Evolutionary conservation across 768 basidiomycete genomes (phyloP).

Genomic region (Omphalotus guepiniiformis): DNA sequence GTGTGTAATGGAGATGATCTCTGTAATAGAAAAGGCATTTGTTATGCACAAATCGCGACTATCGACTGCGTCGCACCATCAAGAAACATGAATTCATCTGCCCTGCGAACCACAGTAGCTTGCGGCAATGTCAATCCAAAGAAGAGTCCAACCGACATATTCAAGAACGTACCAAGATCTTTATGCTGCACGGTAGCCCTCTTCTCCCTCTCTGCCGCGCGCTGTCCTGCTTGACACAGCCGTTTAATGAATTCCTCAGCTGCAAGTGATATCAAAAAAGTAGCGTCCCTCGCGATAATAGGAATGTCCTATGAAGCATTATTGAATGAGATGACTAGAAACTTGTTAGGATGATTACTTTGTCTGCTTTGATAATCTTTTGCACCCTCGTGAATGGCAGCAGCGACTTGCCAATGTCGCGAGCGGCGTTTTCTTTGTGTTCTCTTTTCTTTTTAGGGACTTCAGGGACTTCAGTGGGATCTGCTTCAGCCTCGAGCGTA

Average conservation of each 20-base stretch:
- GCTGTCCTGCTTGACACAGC: slow-evolving; percentile 67
- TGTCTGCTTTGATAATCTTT: slow-evolving; percentile 68
- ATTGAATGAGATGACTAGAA: not conserved
- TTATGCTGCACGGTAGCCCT: slow-evolving; percentile 72
- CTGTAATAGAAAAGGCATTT: not conserved
- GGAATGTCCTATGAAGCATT: slow-evolving; percentile 57
- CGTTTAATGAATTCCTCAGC: slow-evolving; percentile 87
- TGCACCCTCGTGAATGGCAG: slow-evolving; percentile 8
- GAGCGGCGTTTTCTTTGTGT: not conserved
- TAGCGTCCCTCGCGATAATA: slow-evolving; percentile 71
- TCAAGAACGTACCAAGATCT: slow-evolving; percentile 61
- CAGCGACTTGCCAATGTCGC: slow-evolving; percentile 3
- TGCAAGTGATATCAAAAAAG: slow-evolving; percentile 74
- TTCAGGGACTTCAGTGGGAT: no score
- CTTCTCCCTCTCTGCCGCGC: slow-evolving; percentile 65
- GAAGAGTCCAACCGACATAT: not conserved
- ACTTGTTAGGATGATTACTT: slow-evolving; percentile 36
- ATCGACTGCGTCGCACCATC: slow-evolving; percentile 47
- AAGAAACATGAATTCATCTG: slow-evolving; percentile 75
- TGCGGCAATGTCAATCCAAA: slow-evolving; percentile 4
- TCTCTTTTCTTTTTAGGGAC: slow-evolving; percentile 8
- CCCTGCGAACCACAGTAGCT: slow-evolving; percentile 62
- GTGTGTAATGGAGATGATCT: slow-evolving; percentile 4
- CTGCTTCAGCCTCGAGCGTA: no score
- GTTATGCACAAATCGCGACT: not conserved